Evolutionary conservation across 2,329 filamentous ascomycete species (phyloP), one percentile per base, ranked within the genome.

Genomic region (Colletotrichum abscissum): DNA sequence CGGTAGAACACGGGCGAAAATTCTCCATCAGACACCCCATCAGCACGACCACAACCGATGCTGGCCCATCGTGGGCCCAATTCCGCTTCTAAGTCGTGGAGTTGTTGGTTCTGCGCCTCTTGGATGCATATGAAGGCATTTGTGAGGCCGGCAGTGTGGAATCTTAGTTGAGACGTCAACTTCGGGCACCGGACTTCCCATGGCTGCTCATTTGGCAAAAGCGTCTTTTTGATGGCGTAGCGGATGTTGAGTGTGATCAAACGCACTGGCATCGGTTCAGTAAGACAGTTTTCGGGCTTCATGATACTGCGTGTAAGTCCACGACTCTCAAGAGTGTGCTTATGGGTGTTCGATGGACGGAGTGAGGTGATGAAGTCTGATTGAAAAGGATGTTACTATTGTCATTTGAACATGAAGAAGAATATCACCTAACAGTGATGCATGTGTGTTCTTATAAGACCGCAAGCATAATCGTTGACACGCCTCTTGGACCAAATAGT

Each of bases 1-100:
- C 89, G 90, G 82, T 94, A 97, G 76, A 97, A 88, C 74, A 97
- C 90, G 16, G 94, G 94, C 11, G 91, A 93, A 84, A 94, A 95
- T 83, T 97, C 95, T 70, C 94, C 95, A 4, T 87, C 86, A 57
- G 87, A 79, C 19, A 87, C 83, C 33, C 93, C 93, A 78, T 92
- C 88, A 68, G 92, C 89, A 28, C 92, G 88, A 7, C 92, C 93
- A 1, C 90, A 87, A 24, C 92, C 92, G 60, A 94, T 86, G 75
- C 90, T 87, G 0, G 83, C 79, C 92, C 92, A 94, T 2, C 78
- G 76, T 8, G 80, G 60, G 8, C 91, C 90, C 1, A 94, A 82
- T 0, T 84, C 82, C 4, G 75, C 65, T 54, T 90, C 83, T 58
- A 94, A 86, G 75, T 93, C 91, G 12, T 82, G 63, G 7, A 94